Percentiles rank a stretch among this genome's conserved stretches.
Evolutionary conservation across 2,329 filamentous ascomycete genomes (phyloP).

Genomic region (Cladosporium velox): DNA sequence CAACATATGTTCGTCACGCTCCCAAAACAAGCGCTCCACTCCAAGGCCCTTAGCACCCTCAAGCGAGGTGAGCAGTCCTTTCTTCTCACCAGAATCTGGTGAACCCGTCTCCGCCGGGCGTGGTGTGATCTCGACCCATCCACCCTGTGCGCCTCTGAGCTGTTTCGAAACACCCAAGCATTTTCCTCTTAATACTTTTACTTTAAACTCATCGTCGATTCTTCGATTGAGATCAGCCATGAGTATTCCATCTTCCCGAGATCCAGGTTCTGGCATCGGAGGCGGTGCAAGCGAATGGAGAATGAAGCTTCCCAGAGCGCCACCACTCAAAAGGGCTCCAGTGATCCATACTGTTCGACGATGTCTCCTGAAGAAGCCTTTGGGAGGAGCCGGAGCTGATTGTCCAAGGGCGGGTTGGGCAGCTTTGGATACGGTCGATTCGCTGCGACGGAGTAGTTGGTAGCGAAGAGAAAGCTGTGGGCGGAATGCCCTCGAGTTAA

Average conservation of each 20-base stretch:
- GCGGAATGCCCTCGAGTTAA: slow-evolving; percentile 24
- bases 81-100: slow-evolving; percentile 17
- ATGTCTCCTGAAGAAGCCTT: slow-evolving; percentile 17
- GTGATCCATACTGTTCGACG: slow-evolving; percentile 29
- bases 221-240: slow-evolving; percentile 45
- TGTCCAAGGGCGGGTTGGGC: slow-evolving; percentile 16
- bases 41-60: slow-evolving; percentile 46
- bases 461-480: slow-evolving; percentile 34
- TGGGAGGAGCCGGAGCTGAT: background rate
- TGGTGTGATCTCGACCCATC: slow-evolving; percentile 38
- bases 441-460: slow-evolving; percentile 24
- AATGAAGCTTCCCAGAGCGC: slow-evolving; percentile 44
- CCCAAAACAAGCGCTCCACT: slow-evolving; percentile 65
- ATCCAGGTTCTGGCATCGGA: slow-evolving; percentile 43
- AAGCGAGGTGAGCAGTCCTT: slow-evolving; percentile 35
- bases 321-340: slow-evolving; percentile 43
- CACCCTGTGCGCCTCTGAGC: slow-evolving; percentile 34
- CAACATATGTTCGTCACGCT: slow-evolving; percentile 58
- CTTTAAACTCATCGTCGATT: slow-evolving; percentile 52
- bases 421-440: slow-evolving; percentile 16
- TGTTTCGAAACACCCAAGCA: slow-evolving; percentile 39
- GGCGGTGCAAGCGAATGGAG: slow-evolving; percentile 49
- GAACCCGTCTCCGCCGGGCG: slow-evolving; percentile 18
- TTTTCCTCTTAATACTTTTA: slow-evolving; percentile 50
- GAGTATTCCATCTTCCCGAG: slow-evolving; percentile 46